A percentile compares a stretch with the other conserved stretches of the same genome.
Conservation (phyloP, 805 yeast genomes). For the Wickerhamiella sergipiensis region DNA sequence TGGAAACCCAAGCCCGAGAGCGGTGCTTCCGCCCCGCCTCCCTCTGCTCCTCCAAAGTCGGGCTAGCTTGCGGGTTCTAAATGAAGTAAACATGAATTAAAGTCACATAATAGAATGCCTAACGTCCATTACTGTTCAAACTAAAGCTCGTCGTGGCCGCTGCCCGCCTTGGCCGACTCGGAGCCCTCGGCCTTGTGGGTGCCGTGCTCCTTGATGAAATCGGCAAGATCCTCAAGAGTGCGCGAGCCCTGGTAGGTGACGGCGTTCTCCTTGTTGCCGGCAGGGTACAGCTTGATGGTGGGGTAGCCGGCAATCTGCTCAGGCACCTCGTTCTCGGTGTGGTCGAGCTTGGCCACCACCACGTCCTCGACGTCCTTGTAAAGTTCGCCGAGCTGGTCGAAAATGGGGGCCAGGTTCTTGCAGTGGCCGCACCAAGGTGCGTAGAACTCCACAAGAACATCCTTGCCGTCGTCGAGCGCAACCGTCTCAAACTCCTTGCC, state of each 20-base stretch:
- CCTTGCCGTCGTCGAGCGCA: slow-evolving; percentile 49
- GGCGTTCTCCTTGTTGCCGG: slow-evolving; percentile 57
- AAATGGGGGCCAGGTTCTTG: slow-evolving; percentile 77
- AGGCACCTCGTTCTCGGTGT: slow-evolving; percentile 77
- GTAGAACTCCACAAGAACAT: slow-evolving; percentile 61
- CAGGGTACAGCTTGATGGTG: slow-evolving; percentile 82
- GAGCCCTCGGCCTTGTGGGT: slow-evolving; percentile 45
- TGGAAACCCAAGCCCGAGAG: not conserved
- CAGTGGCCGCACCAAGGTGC: slow-evolving; percentile 96
- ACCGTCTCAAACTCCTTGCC: slow-evolving; percentile 69
- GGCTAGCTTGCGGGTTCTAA: not conserved
- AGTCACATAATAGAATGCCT: too few species aligned
- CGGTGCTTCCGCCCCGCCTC: not conserved
- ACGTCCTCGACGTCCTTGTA: slow-evolving; percentile 44
- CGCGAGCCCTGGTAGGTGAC: slow-evolving; percentile 57
- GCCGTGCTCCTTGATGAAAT: slow-evolving; percentile 61
- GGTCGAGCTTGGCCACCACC: slow-evolving; percentile 75
- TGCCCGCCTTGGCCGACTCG: slow-evolving; percentile 20
- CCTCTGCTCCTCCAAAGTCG: not conserved
- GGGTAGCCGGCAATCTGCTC: slow-evolving; percentile 78
- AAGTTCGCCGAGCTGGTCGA: slow-evolving; percentile 70
- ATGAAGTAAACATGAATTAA: not conserved
- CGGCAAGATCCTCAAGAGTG: slow-evolving; percentile 54
- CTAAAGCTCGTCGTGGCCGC: slow-evolving; percentile 17
- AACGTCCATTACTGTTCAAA: not conserved